Percentiles rank a stretch among this genome's conserved stretches.
phyloP scores from a whole-genome alignment of 1,139 yeast species.

The Blastobotrys arbuscula region DNA sequence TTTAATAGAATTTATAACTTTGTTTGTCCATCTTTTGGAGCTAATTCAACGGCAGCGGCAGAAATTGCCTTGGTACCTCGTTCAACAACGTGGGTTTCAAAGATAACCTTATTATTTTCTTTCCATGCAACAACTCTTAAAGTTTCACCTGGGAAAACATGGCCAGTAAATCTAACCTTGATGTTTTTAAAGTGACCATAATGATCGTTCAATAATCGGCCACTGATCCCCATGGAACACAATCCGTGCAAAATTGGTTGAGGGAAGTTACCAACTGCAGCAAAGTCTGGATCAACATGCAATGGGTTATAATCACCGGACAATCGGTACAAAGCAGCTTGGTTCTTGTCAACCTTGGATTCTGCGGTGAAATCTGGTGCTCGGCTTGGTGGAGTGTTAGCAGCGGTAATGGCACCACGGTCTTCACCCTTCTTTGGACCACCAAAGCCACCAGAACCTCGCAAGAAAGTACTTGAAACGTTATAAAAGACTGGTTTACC shows the following conservation, averaged over 20 bases:
- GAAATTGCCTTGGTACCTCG: constrained; percentile 75
- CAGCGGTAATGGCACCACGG: constrained; percentile 54
- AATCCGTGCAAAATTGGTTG: constrained; percentile 90
- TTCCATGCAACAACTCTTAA: constrained; percentile 83
- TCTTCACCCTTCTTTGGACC: constrained; percentile 51
- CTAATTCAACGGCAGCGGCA: constrained; percentile 78
- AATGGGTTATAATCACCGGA: constrained; percentile 94
- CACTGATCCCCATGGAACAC: constrained; percentile 79
- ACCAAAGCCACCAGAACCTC: constrained; percentile 62
- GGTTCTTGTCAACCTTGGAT: constrained; percentile 61
- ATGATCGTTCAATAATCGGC: constrained; percentile 69
- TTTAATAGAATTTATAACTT: constrained; percentile 21
- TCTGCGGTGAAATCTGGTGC: constrained; percentile 63
- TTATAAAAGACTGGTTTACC: constrained; percentile 71
- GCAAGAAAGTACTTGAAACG: constrained; percentile 79
- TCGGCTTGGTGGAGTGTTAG: constrained; percentile 58
- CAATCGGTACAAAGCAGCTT: constrained; percentile 85
- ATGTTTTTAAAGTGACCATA: constrained; percentile 80
- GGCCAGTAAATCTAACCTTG: constrained; percentile 86
- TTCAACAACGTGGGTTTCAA: constrained; percentile 80
- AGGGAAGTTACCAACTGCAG: constrained; percentile 82
- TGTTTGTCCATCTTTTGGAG: constrained; percentile 17
- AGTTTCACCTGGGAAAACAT: constrained; percentile 96
- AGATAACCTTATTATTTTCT: constrained; percentile 59
- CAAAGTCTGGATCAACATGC: constrained; percentile 89